Conservation (phyloP, 257 asterid species). For the Solanum neorickii region DNA sequence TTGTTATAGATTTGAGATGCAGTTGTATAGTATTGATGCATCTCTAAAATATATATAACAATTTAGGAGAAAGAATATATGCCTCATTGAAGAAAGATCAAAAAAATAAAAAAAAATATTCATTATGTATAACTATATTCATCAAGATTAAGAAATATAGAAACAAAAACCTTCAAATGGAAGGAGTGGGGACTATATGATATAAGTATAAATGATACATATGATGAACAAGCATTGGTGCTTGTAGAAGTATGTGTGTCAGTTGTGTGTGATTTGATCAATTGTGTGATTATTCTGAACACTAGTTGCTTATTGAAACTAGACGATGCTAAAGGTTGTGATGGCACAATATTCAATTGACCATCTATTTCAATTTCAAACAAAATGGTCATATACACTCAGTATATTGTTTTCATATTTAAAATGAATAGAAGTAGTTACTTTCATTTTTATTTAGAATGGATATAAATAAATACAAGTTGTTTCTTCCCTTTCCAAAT, state of each 20-base stretch:
- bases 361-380: not conserved
- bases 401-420: too few relatives aligned
- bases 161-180: not conserved
- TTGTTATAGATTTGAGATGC: too few relatives aligned
- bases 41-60: not conserved
- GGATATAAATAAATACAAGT: not conserved
- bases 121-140: too few relatives aligned
- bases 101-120: too few relatives aligned
- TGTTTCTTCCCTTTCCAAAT: not conserved
- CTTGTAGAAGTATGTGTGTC: not conserved
- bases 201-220: too few relatives aligned
- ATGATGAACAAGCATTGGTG: not conserved
- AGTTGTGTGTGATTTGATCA: not conserved
- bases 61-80: not conserved
- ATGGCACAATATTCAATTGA: not conserved
- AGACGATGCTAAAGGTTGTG: not conserved
- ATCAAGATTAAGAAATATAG: too few relatives aligned
- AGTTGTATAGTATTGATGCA: not conserved
- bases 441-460: not conserved
- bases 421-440: not conserved
- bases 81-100: too few relatives aligned
- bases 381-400: too few relatives aligned
- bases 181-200: not conserved
- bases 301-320: not conserved
- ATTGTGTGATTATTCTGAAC: not conserved